Evolutionary conservation across 163 green algal genomes (phyloP).

Genomic region (Scenedesmus sp.): DNA sequence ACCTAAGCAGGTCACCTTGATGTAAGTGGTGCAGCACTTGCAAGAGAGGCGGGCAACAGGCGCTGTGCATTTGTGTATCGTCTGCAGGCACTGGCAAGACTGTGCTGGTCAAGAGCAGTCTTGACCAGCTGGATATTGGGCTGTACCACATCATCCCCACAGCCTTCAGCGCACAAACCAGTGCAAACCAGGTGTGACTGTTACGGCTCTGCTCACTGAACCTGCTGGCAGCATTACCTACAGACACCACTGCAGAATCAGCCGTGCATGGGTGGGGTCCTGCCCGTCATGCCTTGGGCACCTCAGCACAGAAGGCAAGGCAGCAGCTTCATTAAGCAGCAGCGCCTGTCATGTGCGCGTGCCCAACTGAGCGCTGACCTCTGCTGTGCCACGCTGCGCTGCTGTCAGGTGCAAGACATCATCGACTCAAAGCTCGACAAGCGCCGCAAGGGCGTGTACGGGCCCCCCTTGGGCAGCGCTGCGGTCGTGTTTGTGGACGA

Average conservation of each 20-base stretch:
- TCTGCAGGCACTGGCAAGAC: slow-evolving; percentile 84
- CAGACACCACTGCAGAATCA: background rate
- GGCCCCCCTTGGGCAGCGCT: slow-evolving; percentile 65
- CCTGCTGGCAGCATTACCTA: background rate
- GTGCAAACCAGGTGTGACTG: slow-evolving; percentile 54
- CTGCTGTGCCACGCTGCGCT: too few relatives aligned
- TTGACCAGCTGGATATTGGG: slow-evolving; percentile 73
- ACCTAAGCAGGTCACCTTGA: background rate
- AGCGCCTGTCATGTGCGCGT: too few relatives aligned
- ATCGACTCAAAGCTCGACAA: slow-evolving; percentile 83
- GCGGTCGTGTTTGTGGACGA: slow-evolving; percentile 79
- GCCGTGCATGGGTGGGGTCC: background rate
- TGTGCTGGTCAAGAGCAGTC: slow-evolving; percentile 83
- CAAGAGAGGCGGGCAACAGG: background rate
- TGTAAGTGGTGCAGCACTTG: background rate
- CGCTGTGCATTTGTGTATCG: background rate
- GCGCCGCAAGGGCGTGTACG: slow-evolving; percentile 77
- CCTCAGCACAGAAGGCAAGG: too few relatives aligned
- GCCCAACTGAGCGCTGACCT: too few relatives aligned
- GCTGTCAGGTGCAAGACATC: slow-evolving; percentile 72
- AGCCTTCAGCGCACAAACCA: slow-evolving; percentile 85
- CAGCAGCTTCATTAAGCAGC: too few relatives aligned
- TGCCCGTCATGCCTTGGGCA: background rate
- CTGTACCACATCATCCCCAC: slow-evolving; percentile 47
- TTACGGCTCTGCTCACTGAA: background rate